Evolutionary conservation across 2,329 filamentous ascomycete genomes (phyloP).

Genomic region (Nigrospora sphaerica): DNA sequence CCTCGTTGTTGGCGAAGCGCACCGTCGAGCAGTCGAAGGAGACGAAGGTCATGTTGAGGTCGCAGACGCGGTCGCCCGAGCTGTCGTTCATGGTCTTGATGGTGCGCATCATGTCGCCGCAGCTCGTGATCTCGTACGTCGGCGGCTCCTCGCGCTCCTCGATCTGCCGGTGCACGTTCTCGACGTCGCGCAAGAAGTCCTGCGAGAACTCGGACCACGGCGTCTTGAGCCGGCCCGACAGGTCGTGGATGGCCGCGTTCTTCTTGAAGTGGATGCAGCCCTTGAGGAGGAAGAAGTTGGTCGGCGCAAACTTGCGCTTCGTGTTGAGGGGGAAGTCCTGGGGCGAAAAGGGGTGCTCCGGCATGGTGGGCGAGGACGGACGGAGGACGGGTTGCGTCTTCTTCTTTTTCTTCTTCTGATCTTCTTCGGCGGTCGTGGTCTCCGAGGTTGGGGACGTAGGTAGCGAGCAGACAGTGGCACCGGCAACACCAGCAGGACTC

Average conservation of each 20-base stretch:
- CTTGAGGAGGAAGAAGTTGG: slow-evolving; percentile 20
- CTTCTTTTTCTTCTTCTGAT: neutral
- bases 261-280: slow-evolving; percentile 25
- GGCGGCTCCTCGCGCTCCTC: slow-evolving; percentile 7
- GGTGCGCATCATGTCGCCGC: slow-evolving; percentile 28
- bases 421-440: neutral
- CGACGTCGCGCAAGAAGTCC: slow-evolving; percentile 18
- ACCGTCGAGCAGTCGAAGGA: slow-evolving; percentile 21
- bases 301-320: slow-evolving; percentile 15
- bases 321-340: slow-evolving; percentile 25
- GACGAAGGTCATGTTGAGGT: slow-evolving; percentile 27
- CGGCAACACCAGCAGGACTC: too few relatives aligned
- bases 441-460: neutral
- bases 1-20: slow-evolving; percentile 19
- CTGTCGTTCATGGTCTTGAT: slow-evolving; percentile 22
- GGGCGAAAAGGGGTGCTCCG: slow-evolving; percentile 18
- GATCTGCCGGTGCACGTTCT: slow-evolving; percentile 12
- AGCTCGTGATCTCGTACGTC: slow-evolving; percentile 17
- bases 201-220: slow-evolving; percentile 20
- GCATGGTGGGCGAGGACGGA: neutral
- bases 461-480: too few relatives aligned
- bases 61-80: slow-evolving; percentile 17
- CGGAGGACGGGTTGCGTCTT: neutral
- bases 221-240: slow-evolving; percentile 11
- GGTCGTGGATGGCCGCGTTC: slow-evolving; percentile 18